Conservation (phyloP, 106 monocot genomes). For the Cymbidium sinense region DNA sequence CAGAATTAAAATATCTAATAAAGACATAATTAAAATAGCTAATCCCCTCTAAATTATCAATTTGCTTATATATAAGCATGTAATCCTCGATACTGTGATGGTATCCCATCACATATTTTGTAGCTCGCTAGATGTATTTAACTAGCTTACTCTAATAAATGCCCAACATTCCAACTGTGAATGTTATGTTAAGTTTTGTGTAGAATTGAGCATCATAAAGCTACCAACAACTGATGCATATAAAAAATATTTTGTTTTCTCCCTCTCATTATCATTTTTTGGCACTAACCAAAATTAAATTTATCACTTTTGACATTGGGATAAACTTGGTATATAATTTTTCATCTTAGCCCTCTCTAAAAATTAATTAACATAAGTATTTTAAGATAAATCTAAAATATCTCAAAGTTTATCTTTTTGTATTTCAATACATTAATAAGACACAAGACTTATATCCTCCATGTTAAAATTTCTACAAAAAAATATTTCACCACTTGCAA, state of each 20-base stretch:
- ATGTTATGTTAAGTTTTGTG: neutral
- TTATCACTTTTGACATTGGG: neutral
- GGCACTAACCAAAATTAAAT: neutral
- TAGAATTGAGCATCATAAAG: neutral
- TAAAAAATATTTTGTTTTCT: neutral
- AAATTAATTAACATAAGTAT: neutral
- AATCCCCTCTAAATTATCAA: neutral
- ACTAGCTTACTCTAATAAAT: neutral
- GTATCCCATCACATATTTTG: neutral
- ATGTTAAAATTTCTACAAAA: too few relatives aligned
- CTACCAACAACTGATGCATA: neutral
- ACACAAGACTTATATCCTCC: too few relatives aligned
- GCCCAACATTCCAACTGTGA: neutral
- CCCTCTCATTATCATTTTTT: neutral
- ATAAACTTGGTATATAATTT: too few relatives aligned
- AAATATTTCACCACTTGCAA: neutral
- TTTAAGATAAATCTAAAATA: neutral
- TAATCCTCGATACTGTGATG: slow-evolving; percentile 9
- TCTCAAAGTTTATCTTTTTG: too few relatives aligned
- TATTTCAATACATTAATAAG: too few relatives aligned
- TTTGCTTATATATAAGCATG: slow-evolving; percentile 8
- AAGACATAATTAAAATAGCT: neutral
- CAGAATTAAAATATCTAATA: neutral
- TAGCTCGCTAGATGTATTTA: neutral
- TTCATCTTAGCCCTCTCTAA: too few relatives aligned